Conservation (phyloP, 2,329 filamentous ascomycete species). For the Pestalotiopsis sp. region DNA sequence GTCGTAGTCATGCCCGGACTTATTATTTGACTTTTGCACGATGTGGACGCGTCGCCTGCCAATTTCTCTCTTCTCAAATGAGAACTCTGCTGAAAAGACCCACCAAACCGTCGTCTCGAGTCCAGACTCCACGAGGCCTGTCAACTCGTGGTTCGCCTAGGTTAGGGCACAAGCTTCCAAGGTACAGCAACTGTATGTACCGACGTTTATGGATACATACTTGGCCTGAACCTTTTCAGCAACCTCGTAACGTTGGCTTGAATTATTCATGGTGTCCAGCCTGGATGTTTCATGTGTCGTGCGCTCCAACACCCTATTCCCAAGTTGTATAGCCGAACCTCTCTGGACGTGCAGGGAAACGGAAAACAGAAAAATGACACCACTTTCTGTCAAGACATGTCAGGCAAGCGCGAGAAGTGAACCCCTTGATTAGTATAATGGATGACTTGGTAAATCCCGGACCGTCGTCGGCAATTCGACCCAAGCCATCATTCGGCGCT, state of each 20-base stretch:
- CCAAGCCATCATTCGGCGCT: neutral
- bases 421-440: neutral
- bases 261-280: neutral
- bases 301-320: neutral
- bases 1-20: neutral
- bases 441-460: neutral
- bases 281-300: neutral
- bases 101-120: neutral
- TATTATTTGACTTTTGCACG: neutral
- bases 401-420: neutral
- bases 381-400: neutral
- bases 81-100: neutral
- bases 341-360: neutral
- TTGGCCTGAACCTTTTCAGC: neutral
- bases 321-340: too few relatives aligned
- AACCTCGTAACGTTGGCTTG: neutral
- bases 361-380: neutral
- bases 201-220: neutral
- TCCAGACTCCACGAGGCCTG: neutral
- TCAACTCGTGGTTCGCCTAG: neutral
- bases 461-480: neutral
- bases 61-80: neutral
- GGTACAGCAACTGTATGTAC: neutral
- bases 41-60: neutral
- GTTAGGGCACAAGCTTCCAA: neutral